A percentile compares a stretch with the other conserved stretches of the same genome.
These are phyloP conservation scores for Fusarium guadeloupense DNA, from an alignment of 2,329 filamentous ascomycete species.

Conservation along the genomic window DNA sequence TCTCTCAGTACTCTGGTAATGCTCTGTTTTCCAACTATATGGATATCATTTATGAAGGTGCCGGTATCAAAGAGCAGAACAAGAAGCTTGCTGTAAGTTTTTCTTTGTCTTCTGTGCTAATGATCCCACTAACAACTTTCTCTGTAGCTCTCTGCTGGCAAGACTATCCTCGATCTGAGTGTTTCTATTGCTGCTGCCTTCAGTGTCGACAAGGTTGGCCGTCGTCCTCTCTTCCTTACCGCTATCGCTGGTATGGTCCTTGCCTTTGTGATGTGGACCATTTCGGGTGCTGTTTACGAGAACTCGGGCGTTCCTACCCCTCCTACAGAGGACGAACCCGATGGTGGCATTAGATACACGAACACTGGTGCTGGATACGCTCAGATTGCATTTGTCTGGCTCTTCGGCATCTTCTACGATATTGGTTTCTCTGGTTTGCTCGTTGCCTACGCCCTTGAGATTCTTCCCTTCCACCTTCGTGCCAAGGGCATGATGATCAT, in stretches of 20 bases:
- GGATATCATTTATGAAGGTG: constrained; percentile 67
- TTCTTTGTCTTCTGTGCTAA: not conserved
- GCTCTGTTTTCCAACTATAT: constrained; percentile 74
- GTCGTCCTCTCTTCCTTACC: constrained; percentile 63
- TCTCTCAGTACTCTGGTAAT: constrained; percentile 75
- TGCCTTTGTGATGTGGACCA: constrained; percentile 61
- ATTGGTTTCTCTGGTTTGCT: constrained; percentile 68
- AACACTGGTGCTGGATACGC: constrained; percentile 60
- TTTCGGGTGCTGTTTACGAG: constrained; percentile 63
- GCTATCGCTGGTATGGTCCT: constrained; percentile 60
- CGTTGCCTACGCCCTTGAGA: constrained; percentile 66
- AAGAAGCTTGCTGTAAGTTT: constrained; percentile 62
- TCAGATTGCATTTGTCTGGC: constrained; percentile 67
- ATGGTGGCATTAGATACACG: constrained; percentile 44
- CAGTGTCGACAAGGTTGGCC: constrained; percentile 60
- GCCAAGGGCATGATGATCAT: constrained; percentile 71
- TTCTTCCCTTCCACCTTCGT: constrained; percentile 66
- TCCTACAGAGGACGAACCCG: constrained; percentile 26
- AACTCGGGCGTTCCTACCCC: constrained; percentile 46
- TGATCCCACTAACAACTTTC: constrained; percentile 1
- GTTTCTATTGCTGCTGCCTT: constrained; percentile 64
- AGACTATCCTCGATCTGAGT: constrained; percentile 67
- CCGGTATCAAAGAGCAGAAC: constrained; percentile 66
- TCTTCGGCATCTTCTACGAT: constrained; percentile 68
- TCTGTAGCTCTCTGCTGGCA: constrained; percentile 58